Base-by-base conservation (phyloP, 176 grass and related monocot genomes). In the Aegilops tauschii region DNA sequence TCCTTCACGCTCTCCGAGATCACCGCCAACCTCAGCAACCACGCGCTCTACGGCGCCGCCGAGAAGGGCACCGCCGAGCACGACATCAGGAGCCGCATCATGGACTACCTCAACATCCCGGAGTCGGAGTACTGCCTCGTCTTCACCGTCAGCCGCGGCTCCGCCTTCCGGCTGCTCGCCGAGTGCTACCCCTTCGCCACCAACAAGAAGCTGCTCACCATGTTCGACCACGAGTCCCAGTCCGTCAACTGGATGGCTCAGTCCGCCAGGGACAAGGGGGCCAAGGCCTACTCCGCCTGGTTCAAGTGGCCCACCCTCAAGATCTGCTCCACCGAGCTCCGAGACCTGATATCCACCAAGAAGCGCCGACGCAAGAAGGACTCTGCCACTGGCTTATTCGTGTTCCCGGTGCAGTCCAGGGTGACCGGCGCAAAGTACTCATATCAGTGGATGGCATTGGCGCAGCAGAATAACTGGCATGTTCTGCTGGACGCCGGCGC, bases 361-460 rank as follows among this genome's bases (percentile, higher is more conserved):
- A 99, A 92, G 86, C 91, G 92, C 61, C 93, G 90, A 73, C 90
- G 88, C 50, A 99, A 96, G 84, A 97, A 91, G 83, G 97, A 94
- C 30, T 91, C 89, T 0, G 93, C 97, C 25, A 92, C 89, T 9
- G 97, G 97, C 7, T 84, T 99, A 1, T 99, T 99, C 83, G 97
- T 96, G 65, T 99, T 99, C 80, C 97, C 97, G 9, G 97, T 96
- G 73, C 97, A 99, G 30, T 99, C 97, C 12, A 94, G 97, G 85
- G 97, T 99, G 61, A 99, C 97, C 12, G 97, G 97, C 2, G 89
- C 97, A 0, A 99, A 99, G 86, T 99, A 99, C 78, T 96, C 97
- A 0, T 99, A 99, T 75, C 97, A 99, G 77, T 99, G 94, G 94
- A 99, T 99, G 97, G 97, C 97, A 88, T 80, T 99, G 90, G 97